Conservation (phyloP, 106 monocot species). For the Dendrobium nobile region DNA sequence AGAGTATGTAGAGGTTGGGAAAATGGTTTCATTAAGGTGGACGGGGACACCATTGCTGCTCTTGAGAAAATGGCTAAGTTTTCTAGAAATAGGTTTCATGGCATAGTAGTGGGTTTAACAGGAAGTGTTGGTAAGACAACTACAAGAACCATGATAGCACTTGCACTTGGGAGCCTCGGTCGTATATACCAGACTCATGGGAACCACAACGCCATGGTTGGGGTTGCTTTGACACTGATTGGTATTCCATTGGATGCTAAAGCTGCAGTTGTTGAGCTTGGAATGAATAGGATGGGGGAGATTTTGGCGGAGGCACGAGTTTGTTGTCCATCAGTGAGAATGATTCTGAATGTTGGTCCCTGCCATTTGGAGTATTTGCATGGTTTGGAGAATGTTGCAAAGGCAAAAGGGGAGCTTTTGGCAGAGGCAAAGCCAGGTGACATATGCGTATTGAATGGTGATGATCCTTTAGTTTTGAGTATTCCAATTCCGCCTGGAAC, state of each 20-base stretch:
- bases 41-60: slow-evolving; percentile 21
- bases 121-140: slow-evolving; percentile 35
- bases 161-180: slow-evolving; percentile 20
- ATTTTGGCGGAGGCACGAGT: slow-evolving; percentile 26
- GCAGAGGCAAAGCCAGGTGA: slow-evolving; percentile 23
- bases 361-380: slow-evolving; percentile 28
- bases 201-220: slow-evolving; percentile 22
- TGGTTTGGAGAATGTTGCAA: slow-evolving; percentile 26
- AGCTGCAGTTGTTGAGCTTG: slow-evolving; percentile 25
- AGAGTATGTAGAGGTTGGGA: slow-evolving; percentile 18
- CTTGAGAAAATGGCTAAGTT: slow-evolving; percentile 24
- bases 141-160: slow-evolving; percentile 28
- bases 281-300: slow-evolving; percentile 22
- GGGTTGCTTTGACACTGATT: slow-evolving; percentile 26
- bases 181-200: slow-evolving; percentile 14
- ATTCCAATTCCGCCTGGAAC: slow-evolving; percentile 25
- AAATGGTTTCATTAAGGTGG: slow-evolving; percentile 25
- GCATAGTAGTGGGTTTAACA: slow-evolving; percentile 25
- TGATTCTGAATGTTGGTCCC: slow-evolving; percentile 25
- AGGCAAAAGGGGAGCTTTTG: slow-evolving; percentile 35
- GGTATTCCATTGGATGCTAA: slow-evolving; percentile 21
- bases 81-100: slow-evolving; percentile 20
- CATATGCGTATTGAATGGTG: slow-evolving; percentile 30
- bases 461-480: slow-evolving; percentile 37
- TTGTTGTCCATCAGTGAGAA: slow-evolving; percentile 25